Percentiles rank a stretch among this genome's conserved stretches.
Conservation (phyloP, 1,284 basidiomycete genomes). For the Ganoderma lingzhi region DNA sequence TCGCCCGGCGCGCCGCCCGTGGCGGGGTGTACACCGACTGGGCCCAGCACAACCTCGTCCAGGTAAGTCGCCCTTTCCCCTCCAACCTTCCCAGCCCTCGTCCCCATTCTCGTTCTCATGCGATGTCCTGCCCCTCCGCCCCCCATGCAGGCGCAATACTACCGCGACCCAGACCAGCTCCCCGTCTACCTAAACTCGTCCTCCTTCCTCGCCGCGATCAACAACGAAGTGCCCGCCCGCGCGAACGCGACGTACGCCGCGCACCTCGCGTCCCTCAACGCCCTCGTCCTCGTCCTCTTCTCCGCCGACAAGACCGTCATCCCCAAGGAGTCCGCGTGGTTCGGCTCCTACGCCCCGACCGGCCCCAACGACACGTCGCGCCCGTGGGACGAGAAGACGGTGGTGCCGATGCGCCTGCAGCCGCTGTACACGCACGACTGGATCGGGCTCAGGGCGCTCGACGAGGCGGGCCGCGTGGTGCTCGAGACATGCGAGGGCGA, state of each 20-base stretch:
- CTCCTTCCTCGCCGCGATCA: constrained; percentile 76
- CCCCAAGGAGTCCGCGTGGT: constrained; percentile 88
- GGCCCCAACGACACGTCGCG: constrained; percentile 18
- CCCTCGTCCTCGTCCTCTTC: constrained; percentile 74
- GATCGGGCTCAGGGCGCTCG: constrained; percentile 84
- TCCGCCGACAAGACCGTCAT: constrained; percentile 79
- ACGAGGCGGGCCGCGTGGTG: constrained; percentile 72
- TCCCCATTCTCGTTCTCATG: not conserved
- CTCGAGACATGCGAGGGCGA: constrained; percentile 78
- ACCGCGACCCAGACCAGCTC: constrained; percentile 84
- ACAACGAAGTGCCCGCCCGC: constrained; percentile 67
- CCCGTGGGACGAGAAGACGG: constrained; percentile 44
- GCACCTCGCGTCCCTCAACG: constrained; percentile 65
- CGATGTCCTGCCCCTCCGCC: not conserved
- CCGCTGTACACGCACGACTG: constrained; percentile 87
- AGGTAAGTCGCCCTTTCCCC: constrained; percentile 52
- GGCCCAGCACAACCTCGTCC: constrained; percentile 85
- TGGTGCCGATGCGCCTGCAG: constrained; percentile 81
- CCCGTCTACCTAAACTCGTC: constrained; percentile 76
- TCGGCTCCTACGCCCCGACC: constrained; percentile 68
- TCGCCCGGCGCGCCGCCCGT: constrained; percentile 76
- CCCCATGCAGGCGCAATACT: constrained; percentile 85
- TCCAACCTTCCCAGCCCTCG: not conserved
- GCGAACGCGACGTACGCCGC: constrained; percentile 68
- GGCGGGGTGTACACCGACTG: constrained; percentile 84